Conservation (phyloP, 352 stramenopile species). For the Elongisporangium undulatum region DNA sequence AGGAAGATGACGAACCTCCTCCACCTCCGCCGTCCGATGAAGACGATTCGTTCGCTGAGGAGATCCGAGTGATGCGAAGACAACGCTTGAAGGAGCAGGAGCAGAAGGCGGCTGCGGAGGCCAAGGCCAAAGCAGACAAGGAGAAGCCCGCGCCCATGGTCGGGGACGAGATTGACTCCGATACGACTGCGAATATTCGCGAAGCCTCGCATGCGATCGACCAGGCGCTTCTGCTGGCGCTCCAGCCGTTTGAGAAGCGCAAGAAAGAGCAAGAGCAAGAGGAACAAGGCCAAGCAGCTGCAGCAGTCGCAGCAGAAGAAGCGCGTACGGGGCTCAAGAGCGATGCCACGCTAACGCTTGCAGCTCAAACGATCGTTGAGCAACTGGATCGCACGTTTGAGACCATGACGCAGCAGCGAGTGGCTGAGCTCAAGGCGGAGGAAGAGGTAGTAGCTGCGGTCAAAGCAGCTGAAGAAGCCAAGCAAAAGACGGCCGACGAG, state of each 20-base stretch:
- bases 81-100: conserved; percentile 9
- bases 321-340: conserved; percentile 12
- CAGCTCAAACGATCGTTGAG: conserved; percentile 35
- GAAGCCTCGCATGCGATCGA: conserved; percentile 38
- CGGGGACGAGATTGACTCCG: conserved; percentile 10
- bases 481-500: conserved; percentile 31
- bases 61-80: conserved; percentile 26
- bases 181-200: conserved; percentile 21
- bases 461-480: conserved; percentile 33
- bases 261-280: conserved; percentile 25
- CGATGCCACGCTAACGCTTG: conserved; percentile 17
- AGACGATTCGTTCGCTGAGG: conserved; percentile 46
- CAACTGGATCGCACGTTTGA: conserved; percentile 37
- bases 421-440: conserved; percentile 28
- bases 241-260: conserved; percentile 46
- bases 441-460: conserved; percentile 15
- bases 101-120: background rate
- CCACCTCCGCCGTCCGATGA: conserved; percentile 6
- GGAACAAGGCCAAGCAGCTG: conserved; percentile 8
- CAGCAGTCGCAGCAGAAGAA: conserved; percentile 5
- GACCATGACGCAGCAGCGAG: conserved; percentile 23
- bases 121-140: conserved; percentile 10
- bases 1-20: conserved; percentile 9
- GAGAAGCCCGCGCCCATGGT: conserved; percentile 5
- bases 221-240: conserved; percentile 32